phyloP scores from a whole-genome alignment of 805 yeast genomes.

The Saturnispora gosingensis region DNA sequence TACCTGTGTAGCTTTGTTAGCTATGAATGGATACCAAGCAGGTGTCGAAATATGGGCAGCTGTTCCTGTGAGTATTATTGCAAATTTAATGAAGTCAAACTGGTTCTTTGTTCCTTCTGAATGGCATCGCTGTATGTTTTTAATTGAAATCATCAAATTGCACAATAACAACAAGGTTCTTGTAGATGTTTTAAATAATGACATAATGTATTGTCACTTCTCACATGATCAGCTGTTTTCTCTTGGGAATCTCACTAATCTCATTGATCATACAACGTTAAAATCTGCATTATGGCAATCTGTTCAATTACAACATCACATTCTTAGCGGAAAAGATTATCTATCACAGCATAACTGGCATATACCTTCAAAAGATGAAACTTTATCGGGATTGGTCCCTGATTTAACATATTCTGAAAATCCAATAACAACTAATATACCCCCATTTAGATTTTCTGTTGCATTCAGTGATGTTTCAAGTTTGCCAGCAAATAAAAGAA shows the following conservation, averaged over 20 bases:
- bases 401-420: slow-evolving; percentile 20
- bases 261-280: slow-evolving; percentile 31
- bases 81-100: slow-evolving; percentile 39
- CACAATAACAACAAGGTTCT: slow-evolving; percentile 17
- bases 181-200: slow-evolving; percentile 30
- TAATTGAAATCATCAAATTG: slow-evolving; percentile 2
- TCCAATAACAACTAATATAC: slow-evolving; percentile 32
- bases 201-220: slow-evolving; percentile 40
- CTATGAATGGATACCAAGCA: slow-evolving; percentile 41
- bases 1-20: slow-evolving; percentile 19
- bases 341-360: slow-evolving; percentile 24
- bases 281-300: slow-evolving; percentile 44
- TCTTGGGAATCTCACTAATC: slow-evolving; percentile 26
- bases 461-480: slow-evolving; percentile 41
- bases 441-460: slow-evolving; percentile 47
- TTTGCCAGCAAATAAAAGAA: slow-evolving; percentile 36
- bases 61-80: slow-evolving; percentile 34
- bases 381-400: slow-evolving; percentile 37
- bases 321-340: background rate
- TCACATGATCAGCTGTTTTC: slow-evolving; percentile 36
- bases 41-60: slow-evolving; percentile 39
- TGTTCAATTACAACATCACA: slow-evolving; percentile 29
- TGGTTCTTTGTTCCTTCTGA: slow-evolving; percentile 46
- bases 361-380: slow-evolving; percentile 39
- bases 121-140: slow-evolving; percentile 44